phyloP scores from a whole-genome alignment of 345 rosid genomes.

The Linum usitatissimum region DNA sequence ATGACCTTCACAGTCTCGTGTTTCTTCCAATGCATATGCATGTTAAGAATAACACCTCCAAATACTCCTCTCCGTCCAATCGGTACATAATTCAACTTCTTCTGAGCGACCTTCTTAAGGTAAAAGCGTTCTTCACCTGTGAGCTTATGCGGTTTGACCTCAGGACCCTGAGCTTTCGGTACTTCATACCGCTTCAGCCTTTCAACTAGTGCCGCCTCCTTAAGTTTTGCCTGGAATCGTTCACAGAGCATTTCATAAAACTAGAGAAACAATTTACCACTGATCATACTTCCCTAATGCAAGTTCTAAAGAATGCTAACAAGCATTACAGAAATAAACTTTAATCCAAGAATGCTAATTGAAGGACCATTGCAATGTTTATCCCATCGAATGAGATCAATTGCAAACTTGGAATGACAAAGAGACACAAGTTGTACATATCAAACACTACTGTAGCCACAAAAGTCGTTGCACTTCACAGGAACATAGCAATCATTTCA shows the following conservation, averaged over 20 bases:
- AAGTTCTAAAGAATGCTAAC: neutral
- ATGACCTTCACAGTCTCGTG: conserved; percentile 93
- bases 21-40: conserved; percentile 93
- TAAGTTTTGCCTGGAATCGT: conserved; percentile 52
- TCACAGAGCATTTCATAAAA: neutral
- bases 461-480: too few species aligned
- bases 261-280: neutral
- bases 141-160: conserved; percentile 57
- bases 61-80: conserved; percentile 80
- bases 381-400: too few species aligned
- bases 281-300: neutral
- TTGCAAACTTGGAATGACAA: too few species aligned
- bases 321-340: neutral
- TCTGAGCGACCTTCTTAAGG: conserved; percentile 80
- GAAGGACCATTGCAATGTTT: neutral
- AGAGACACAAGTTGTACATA: too few species aligned
- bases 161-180: conserved; percentile 70
- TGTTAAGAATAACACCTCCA: conserved; percentile 87
- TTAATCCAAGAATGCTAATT: neutral
- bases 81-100: conserved; percentile 72
- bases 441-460: too few species aligned
- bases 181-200: conserved; percentile 81
- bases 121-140: conserved; percentile 80
- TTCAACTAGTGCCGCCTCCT: conserved; percentile 70
- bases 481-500: too few species aligned